phyloP scores from a whole-genome alignment of 179 eudicot species.

The Camellia oleifera region DNA sequence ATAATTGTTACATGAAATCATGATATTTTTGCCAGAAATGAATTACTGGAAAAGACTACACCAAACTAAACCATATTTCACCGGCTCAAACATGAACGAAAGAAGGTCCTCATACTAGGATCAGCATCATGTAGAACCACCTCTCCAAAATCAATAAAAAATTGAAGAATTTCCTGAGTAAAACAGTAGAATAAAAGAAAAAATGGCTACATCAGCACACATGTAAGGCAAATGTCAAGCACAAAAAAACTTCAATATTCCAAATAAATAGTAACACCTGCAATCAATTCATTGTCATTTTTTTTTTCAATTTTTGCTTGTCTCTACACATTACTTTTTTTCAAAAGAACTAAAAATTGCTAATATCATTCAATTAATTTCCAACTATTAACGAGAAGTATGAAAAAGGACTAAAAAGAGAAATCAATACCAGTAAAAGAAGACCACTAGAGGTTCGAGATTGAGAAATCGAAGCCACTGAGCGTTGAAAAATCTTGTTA shows the following conservation, averaged over 20 bases:
- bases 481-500: conserved; percentile 79
- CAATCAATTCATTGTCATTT: no score
- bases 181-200: not conserved
- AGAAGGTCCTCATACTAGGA: conserved; percentile 75
- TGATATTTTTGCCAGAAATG: not conserved
- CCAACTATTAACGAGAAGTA: not conserved
- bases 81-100: conserved; percentile 95
- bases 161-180: conserved; percentile 89
- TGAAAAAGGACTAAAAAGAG: not conserved
- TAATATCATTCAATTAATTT: not conserved
- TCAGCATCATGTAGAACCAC: conserved; percentile 94
- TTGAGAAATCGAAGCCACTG: conserved; percentile 75
- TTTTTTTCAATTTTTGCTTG: no score
- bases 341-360: not conserved
- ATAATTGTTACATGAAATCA: not conserved
- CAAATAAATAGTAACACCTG: not conserved
- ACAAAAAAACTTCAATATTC: not conserved
- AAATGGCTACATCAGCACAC: not conserved
- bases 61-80: conserved; percentile 23
- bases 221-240: not conserved
- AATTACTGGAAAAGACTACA: not conserved
- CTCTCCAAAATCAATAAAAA: conserved; percentile 92
- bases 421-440: conserved; percentile 57
- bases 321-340: no score
- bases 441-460: conserved; percentile 68